phyloP scores from a whole-genome alignment of 1,284 basidiomycete genomes.

The Melampsora larici-populina region DNA sequence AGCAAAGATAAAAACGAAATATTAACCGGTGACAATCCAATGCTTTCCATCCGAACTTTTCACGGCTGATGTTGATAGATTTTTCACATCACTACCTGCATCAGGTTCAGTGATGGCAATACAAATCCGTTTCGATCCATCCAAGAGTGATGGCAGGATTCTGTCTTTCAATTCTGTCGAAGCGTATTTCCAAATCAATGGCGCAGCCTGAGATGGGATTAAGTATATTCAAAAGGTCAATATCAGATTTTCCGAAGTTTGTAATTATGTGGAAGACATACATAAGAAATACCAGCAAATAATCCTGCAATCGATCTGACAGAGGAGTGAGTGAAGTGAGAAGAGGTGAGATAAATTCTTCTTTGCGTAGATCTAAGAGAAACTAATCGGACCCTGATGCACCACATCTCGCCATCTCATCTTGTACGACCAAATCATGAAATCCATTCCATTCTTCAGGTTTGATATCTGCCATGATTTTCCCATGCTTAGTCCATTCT shows the following conservation, averaged over 20 bases:
- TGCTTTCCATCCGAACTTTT: constrained; percentile 36
- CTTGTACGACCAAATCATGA: constrained; percentile 45
- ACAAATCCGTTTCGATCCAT: constrained; percentile 32
- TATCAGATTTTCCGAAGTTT: not conserved
- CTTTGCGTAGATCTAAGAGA: not conserved
- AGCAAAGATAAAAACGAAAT: not conserved
- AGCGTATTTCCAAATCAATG: constrained; percentile 44
- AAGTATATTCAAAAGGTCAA: not conserved
- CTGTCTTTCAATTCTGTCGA: constrained; percentile 15
- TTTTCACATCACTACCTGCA: constrained; percentile 42
- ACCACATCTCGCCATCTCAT: constrained; percentile 40
- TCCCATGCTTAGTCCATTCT: constrained; percentile 40
- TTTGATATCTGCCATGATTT: constrained; percentile 41
- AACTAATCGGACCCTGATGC: constrained; percentile 42
- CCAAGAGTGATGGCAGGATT: constrained; percentile 20
- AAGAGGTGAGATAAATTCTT: not conserved
- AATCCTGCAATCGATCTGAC: constrained; percentile 35
- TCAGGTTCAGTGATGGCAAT: constrained; percentile 46
- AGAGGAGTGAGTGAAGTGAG: not conserved
- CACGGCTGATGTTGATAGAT: constrained; percentile 26
- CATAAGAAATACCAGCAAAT: constrained; percentile 39
- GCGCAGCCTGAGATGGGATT: constrained; percentile 24
- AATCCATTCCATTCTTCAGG: constrained; percentile 43
- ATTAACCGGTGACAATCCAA: constrained; percentile 37
- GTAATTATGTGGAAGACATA: not conserved